Evolutionary conservation across 805 yeast genomes (phyloP), one percentile per base, ranked within the genome.

Genomic region (Debaryomyces tyrocola): DNA sequence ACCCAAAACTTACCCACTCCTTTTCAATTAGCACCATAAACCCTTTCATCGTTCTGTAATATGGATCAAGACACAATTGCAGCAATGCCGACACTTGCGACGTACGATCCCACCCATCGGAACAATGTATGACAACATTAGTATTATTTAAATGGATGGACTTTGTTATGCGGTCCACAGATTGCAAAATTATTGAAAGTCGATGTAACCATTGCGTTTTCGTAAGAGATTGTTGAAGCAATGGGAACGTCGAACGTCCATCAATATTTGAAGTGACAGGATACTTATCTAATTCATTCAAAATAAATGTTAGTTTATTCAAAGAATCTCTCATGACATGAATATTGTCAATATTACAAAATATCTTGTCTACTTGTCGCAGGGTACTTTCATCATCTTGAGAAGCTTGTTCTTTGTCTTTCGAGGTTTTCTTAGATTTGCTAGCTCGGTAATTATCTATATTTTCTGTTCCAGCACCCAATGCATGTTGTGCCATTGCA

Each of bases 41-140:
- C 2, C 99, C 99, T 47, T 90, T 85, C 2, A 88, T 53, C 0
- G 98, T 91, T 53, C 99, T 75, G 64, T 77, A 94, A 61, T 80
- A 89, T 0, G 98, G 97, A 63, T 94, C 98, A 7, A 91, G 71
- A 59, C 96, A 88, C 4, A 94, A 67, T 65, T 92, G 92, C 20
- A 91, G 80, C 50, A 94, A 69, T 2, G 96, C 85, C 5, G 90
- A 78, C 1, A 91, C 80, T 61, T 94, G 98, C 0, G 97, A 82
- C 0, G 99, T 94, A 47, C 99, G 74, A 62, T 94, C 99, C 99
- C 99, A 94, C 1, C 99, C 99, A 69, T 94, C 99, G 0, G 97
- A 90, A 63, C 99, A 94, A 69, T 94, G 99, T 6, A 94, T 78
- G 8, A 94, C 62, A 4, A 92, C 77, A 62, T 92, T 95, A 15